These are phyloP conservation scores for Gautieria morchelliformis DNA, from an alignment of 768 basidiomycete genomes.

Conservation along the genomic window DNA sequence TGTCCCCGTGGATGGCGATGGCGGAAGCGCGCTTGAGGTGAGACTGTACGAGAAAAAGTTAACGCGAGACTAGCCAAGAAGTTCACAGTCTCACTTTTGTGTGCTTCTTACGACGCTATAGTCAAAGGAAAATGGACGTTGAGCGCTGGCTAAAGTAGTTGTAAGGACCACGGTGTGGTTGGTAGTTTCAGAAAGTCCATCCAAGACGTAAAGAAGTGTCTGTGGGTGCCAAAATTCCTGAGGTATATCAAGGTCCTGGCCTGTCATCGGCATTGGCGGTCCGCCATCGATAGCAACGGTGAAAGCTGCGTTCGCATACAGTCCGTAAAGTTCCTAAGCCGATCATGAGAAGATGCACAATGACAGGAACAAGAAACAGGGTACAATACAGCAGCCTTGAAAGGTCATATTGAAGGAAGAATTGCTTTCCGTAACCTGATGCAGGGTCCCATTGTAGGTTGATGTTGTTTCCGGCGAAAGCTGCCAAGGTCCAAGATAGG, in stretches of 20 bases:
- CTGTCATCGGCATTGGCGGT: not conserved
- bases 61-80: not conserved
- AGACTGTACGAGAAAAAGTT: not conserved
- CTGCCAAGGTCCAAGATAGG: not conserved
- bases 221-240: not conserved
- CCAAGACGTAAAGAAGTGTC: not conserved
- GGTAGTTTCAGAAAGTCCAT: not conserved
- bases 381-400: constrained; percentile 10
- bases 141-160: not conserved
- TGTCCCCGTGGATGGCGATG: not conserved
- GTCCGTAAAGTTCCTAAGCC: constrained; percentile 28
- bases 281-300: constrained; percentile 22
- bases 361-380: constrained; percentile 16
- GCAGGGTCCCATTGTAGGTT: constrained; percentile 7
- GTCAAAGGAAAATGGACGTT: constrained; percentile 5
- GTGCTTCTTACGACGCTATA: not conserved
- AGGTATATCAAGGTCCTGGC: not conserved
- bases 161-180: not conserved
- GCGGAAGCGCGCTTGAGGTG: not conserved
- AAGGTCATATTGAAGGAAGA: not conserved
- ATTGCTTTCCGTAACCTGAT: not conserved
- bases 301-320: constrained; percentile 20
- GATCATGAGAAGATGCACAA: constrained; percentile 26
- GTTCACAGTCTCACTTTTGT: not conserved
- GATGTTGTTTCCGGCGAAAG: not conserved